Evolutionary conservation across 2,329 filamentous ascomycete species (phyloP), one percentile per base, ranked within the genome.

Genomic region (Fonsecaea pugnacius): DNA sequence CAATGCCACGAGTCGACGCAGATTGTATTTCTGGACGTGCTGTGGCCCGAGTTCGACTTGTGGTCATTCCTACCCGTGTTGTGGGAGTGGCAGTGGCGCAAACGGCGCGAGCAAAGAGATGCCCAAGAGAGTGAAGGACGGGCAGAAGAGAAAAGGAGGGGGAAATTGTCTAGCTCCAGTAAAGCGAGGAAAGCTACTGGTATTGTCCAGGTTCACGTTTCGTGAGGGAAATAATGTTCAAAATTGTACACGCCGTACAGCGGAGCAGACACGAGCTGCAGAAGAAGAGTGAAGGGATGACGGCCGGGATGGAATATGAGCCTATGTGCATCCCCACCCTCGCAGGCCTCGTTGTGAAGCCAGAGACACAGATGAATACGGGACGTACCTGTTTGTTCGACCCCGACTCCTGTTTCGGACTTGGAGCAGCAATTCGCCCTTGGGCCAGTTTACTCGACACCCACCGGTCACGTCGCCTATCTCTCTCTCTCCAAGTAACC

Each of bases 11-110:
- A 96, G 74, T 84, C 94, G 68, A 97, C 95, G 0, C 90, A 96
- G 65, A 90, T 99, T 69, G 91, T 96, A 65, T 99, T 98, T 75
- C 79, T 97, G 62, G 86, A 96, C 72, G 95, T 91, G 69, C 82
- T 96, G 67, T 99, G 95, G 95, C 95, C 95, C 1, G 92, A 97
- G 68, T 97, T 99, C 72, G 92, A 96, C 74, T 83, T 99, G 4
- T 94, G 92, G 88, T 86, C 93, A 64, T 97, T 98, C 77, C 78
- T 99, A 18, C 95, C 94, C 8, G 93, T 99, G 24, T 79, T 99
- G 60, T 82, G 98, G 55, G 92, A 96, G 76, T 99, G 95, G 94
- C 87, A 89, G 71, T 86, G 87, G 79, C 81, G 85, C 70, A 77
- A 78, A 70, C 79, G 78, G 33, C 69, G 70, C 56, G 59, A 50